Conservation (phyloP, 2,329 filamentous ascomycete species). For the Colletotrichum eremochloae region DNA sequence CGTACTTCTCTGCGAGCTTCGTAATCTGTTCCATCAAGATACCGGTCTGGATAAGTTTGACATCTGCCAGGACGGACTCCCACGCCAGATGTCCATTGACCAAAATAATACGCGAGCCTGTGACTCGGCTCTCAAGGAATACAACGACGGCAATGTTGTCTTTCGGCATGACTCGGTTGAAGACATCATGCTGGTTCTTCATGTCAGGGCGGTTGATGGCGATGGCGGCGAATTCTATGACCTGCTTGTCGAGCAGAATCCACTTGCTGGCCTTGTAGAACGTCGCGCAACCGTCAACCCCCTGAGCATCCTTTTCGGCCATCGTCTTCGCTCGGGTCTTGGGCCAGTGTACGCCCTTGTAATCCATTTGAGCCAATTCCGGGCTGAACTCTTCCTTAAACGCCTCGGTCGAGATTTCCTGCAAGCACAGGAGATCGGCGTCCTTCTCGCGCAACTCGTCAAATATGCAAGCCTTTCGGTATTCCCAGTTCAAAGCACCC, state of each 20-base stretch:
- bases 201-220: slow-evolving; percentile 96
- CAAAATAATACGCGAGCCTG: slow-evolving; percentile 91
- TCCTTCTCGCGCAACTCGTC: slow-evolving; percentile 83
- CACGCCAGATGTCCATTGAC: slow-evolving; percentile 96
- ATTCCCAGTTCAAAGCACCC: slow-evolving; percentile 86
- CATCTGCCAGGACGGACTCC: slow-evolving; percentile 91
- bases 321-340: slow-evolving; percentile 93
- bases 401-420: slow-evolving; percentile 92
- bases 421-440: slow-evolving; percentile 91
- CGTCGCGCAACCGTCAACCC: slow-evolving; percentile 95
- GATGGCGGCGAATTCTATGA: slow-evolving; percentile 91
- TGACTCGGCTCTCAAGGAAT: slow-evolving; percentile 92
- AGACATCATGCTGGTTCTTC: slow-evolving; percentile 97
- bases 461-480: slow-evolving; percentile 84
- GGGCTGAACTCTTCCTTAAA: slow-evolving; percentile 93
- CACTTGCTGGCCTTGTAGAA: slow-evolving; percentile 98
- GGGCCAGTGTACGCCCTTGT: slow-evolving; percentile 94
- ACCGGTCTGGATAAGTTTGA: slow-evolving; percentile 96
- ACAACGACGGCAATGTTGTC: slow-evolving; percentile 95
- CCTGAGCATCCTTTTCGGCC: slow-evolving; percentile 86
- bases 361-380: slow-evolving; percentile 87
- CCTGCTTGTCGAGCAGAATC: slow-evolving; percentile 91
- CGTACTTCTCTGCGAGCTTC: slow-evolving; percentile 87
- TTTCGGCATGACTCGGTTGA: slow-evolving; percentile 98
- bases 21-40: slow-evolving; percentile 94